phyloP scores from a whole-genome alignment of 2,329 filamentous ascomycete species.

The Hysterium pulicare region DNA sequence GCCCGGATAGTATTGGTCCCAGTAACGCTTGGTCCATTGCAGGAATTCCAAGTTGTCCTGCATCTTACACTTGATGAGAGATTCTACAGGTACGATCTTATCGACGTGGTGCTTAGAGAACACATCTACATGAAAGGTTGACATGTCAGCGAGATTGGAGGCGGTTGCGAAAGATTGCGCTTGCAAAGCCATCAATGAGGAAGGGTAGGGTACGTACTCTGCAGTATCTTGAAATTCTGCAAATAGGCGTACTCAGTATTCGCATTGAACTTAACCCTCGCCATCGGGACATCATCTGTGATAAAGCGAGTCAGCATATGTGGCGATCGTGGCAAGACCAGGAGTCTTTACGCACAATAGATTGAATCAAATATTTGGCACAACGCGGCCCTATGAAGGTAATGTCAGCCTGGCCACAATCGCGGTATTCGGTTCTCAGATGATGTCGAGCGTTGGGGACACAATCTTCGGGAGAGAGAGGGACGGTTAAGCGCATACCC shows the following conservation, averaged over 20 bases:
- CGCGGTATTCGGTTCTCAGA: background rate
- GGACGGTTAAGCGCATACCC: conserved; percentile 63
- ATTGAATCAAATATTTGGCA: conserved; percentile 99
- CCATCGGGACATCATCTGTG: conserved; percentile 83
- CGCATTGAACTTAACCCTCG: conserved; percentile 95
- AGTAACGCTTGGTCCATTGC: conserved; percentile 94
- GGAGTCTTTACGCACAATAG: conserved; percentile 58
- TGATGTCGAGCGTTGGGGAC: background rate
- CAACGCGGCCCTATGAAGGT: conserved; percentile 44
- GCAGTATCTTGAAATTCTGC: conserved; percentile 96
- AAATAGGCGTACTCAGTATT: conserved; percentile 96
- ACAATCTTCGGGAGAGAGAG: conserved; percentile 4
- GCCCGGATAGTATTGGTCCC: conserved; percentile 97
- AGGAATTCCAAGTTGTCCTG: conserved; percentile 99
- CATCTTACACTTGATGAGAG: conserved; percentile 97
- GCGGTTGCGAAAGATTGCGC: too few species aligned
- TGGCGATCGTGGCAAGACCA: background rate
- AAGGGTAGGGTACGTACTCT: conserved; percentile 62
- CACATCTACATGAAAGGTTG: conserved; percentile 53
- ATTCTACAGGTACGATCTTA: conserved; percentile 82
- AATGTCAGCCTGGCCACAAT: too few species aligned
- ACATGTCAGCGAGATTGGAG: too few species aligned
- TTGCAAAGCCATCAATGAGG: background rate
- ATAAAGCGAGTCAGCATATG: too few species aligned
- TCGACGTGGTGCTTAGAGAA: conserved; percentile 87